A percentile compares a stretch with the other conserved stretches of the same genome.
Evolutionary conservation across 208 protist species (phyloP).

Genomic region (Trypanosoma melophagium): DNA sequence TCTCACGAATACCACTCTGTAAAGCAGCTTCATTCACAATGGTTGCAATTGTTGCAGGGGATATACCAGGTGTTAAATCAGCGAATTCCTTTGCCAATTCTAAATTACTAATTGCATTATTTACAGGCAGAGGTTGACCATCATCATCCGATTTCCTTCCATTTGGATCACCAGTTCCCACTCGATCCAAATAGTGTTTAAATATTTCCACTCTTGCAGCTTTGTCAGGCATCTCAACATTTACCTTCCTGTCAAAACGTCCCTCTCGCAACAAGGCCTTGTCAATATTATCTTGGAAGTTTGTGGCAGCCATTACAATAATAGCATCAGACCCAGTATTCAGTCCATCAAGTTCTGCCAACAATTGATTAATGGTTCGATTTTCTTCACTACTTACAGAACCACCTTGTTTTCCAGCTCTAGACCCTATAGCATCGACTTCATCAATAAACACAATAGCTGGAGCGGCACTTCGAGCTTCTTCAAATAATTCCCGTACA

Average conservation of each 20-base stretch:
- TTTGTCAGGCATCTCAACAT: conserved; percentile 86
- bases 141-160: conserved; percentile 62
- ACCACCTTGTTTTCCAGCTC: conserved; percentile 60
- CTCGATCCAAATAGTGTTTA: conserved; percentile 71
- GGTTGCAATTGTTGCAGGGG: conserved; percentile 95
- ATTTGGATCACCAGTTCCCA: conserved; percentile 80
- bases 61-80: conserved; percentile 87
- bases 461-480: conserved; percentile 93
- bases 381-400: conserved; percentile 92
- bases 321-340: conserved; percentile 83
- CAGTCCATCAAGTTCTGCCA: conserved; percentile 95
- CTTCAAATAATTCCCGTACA: conserved; percentile 95
- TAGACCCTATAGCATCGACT: conserved; percentile 96
- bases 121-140: conserved; percentile 47
- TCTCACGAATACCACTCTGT: conserved; percentile 77
- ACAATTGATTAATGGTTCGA: conserved; percentile 96
- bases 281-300: conserved; percentile 96
- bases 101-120: conserved; percentile 61
- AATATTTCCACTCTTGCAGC: conserved; percentile 82
- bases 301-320: conserved; percentile 97
- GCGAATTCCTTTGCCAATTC: conserved; percentile 54
- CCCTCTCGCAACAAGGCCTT: conserved; percentile 87
- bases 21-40: conserved; percentile 96
- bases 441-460: conserved; percentile 98
- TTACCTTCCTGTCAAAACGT: conserved; percentile 88